phyloP scores from a whole-genome alignment of 257 asterid species.

The Prunella vulgaris region DNA sequence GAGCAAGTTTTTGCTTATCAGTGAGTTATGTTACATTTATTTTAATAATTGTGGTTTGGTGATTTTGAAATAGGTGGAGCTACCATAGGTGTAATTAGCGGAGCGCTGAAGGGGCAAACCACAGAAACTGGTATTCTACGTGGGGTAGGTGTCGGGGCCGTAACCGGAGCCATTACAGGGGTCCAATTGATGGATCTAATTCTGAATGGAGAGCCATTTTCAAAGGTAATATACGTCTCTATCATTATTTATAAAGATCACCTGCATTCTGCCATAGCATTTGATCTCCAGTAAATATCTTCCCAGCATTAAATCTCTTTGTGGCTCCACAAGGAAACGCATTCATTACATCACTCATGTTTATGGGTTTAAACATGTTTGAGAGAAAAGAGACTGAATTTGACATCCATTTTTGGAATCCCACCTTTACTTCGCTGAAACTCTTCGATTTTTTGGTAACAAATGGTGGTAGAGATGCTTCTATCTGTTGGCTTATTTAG shows the following conservation, averaged over 20 bases:
- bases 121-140: constrained; percentile 86
- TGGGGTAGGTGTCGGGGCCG: constrained; percentile 85
- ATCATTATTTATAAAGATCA: constrained; percentile 10
- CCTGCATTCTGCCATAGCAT: constrained; percentile 26
- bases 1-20: background rate
- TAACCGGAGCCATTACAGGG: constrained; percentile 81
- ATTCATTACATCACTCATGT: background rate
- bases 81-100: constrained; percentile 58
- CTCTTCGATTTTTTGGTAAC: no score
- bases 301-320: background rate
- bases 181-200: constrained; percentile 77
- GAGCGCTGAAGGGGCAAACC: constrained; percentile 89
- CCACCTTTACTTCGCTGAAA: background rate
- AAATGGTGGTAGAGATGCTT: background rate
- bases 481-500: background rate
- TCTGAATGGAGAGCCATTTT: constrained; percentile 72
- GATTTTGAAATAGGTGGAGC: constrained; percentile 64
- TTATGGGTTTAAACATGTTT: background rate
- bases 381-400: background rate
- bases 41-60: background rate
- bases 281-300: constrained; percentile 14
- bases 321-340: constrained; percentile 4
- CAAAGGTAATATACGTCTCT: constrained; percentile 56
- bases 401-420: background rate
- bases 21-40: background rate